These are phyloP conservation scores for Thalassiosira hispida DNA, from an alignment of 352 stramenopile species.

Conservation along the genomic window DNA sequence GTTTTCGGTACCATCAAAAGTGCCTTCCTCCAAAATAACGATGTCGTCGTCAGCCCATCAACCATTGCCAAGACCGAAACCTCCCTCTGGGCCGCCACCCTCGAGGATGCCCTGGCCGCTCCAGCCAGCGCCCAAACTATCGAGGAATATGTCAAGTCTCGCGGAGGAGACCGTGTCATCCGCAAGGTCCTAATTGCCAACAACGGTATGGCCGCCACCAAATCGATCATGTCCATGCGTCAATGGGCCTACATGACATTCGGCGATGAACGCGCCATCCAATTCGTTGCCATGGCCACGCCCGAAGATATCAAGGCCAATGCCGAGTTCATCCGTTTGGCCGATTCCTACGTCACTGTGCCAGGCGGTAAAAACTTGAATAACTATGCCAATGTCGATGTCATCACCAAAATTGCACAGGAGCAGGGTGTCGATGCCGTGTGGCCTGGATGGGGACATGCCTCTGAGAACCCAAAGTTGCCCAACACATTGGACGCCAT, in stretches of 20 bases:
- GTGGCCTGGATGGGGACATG: conserved; percentile 96
- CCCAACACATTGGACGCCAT: conserved; percentile 89
- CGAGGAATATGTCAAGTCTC: conserved; percentile 85
- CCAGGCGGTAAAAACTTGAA: conserved; percentile 98
- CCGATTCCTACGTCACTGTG: conserved; percentile 93
- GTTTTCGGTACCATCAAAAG: conserved; percentile 50
- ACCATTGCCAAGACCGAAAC: conserved; percentile 40
- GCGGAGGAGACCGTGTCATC: conserved; percentile 84
- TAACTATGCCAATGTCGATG: conserved; percentile 99
- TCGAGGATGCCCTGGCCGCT: conserved; percentile 51
- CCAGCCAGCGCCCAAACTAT: conserved; percentile 56
- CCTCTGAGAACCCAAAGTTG: conserved; percentile 97
- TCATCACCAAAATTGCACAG: conserved; percentile 93
- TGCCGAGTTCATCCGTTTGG: conserved; percentile 97
- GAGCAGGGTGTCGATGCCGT: conserved; percentile 87
- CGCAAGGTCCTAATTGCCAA: conserved; percentile 92
- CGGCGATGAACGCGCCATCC: conserved; percentile 88
- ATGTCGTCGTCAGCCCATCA: conserved; percentile 12
- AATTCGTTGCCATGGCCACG: conserved; percentile 99
- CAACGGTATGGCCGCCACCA: conserved; percentile 99
- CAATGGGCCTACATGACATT: conserved; percentile 89
- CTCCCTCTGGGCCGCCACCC: conserved; percentile 58
- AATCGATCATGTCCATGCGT: conserved; percentile 99
- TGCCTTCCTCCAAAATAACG: conserved; percentile 49
- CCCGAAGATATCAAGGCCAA: conserved; percentile 96